A percentile compares a stretch with the other conserved stretches of the same genome.
Evolutionary conservation across 495 filamentous ascomycete species (phyloP).

Genomic region (Podospora sp.): DNA sequence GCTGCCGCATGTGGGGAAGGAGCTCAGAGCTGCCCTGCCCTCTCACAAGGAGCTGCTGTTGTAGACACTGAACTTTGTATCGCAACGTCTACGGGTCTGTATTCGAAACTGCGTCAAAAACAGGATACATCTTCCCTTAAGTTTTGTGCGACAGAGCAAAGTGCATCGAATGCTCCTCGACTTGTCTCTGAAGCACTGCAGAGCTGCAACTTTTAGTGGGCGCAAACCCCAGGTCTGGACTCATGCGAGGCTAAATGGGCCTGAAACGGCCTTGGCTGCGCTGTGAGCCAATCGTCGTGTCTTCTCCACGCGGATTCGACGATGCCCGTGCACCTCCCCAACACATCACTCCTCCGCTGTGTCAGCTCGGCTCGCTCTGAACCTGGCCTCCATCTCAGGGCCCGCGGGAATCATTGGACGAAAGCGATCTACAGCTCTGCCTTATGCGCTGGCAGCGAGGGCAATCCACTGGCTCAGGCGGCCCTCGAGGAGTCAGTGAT

Average conservation of each 20-base stretch:
- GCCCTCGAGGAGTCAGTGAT: slow-evolving; percentile 14
- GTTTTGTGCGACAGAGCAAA: neutral
- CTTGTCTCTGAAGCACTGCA: neutral
- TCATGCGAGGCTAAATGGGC: slow-evolving; percentile 34
- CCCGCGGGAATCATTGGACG: slow-evolving; percentile 33
- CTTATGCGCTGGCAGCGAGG: slow-evolving; percentile 35
- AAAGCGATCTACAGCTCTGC: slow-evolving; percentile 25
- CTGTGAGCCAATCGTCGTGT: slow-evolving; percentile 35
- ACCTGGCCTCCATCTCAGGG: slow-evolving; percentile 19
- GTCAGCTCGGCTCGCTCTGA: slow-evolving; percentile 15
- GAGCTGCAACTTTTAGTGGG: neutral
- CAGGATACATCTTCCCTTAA: neutral
- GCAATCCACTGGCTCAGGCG: slow-evolving; percentile 18
- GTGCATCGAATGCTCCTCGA: neutral
- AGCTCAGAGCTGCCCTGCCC: neutral
- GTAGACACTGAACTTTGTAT: too few species aligned
- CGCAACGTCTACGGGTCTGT: too few species aligned
- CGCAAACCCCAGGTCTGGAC: slow-evolving; percentile 8
- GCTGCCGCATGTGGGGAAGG: neutral
- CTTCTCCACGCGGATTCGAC: slow-evolving; percentile 26
- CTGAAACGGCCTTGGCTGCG: slow-evolving; percentile 36
- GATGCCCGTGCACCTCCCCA: slow-evolving; percentile 24
- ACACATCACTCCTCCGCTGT: slow-evolving; percentile 14
- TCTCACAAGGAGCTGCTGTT: too few species aligned
- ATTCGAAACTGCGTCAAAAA: neutral